phyloP scores from a whole-genome alignment of 306 rosid species.

The Vicia sativa region DNA sequence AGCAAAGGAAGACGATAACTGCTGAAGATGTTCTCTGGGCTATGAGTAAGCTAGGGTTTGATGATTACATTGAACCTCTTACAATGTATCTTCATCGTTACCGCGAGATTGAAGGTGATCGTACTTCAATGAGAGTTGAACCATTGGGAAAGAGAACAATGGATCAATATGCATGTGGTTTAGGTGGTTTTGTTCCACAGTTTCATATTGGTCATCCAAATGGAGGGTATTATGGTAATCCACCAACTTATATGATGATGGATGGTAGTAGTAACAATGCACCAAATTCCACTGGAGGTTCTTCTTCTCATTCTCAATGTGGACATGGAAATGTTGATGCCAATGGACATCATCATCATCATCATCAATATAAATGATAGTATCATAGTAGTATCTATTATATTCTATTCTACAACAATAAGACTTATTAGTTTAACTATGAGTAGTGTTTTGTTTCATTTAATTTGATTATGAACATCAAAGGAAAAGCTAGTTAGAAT shows the following conservation, averaged over 20 bases:
- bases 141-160: constrained; percentile 44
- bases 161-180: constrained; percentile 30
- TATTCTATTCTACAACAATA: not conserved
- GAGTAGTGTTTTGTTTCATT: not conserved
- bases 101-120: constrained; percentile 76
- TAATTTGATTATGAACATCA: not conserved
- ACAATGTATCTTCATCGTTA: constrained; percentile 73
- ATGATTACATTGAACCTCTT: constrained; percentile 78
- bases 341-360: constrained; percentile 11
- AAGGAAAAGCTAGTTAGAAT: constrained; percentile 9
- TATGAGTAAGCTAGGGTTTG: constrained; percentile 84
- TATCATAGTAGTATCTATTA: too few relatives aligned
- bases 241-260: constrained; percentile 8
- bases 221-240: constrained; percentile 40
- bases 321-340: constrained; percentile 38
- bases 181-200: constrained; percentile 43
- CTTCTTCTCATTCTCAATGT: constrained; percentile 35
- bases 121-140: constrained; percentile 60
- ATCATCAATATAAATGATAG: constrained; percentile 33
- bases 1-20: constrained; percentile 83
- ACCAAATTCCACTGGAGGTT: constrained; percentile 28
- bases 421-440: constrained; percentile 9
- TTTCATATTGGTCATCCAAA: constrained; percentile 49
- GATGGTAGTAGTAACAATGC: not conserved
- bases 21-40: constrained; percentile 94